These are phyloP conservation scores for Cicer arietinum DNA, from an alignment of 306 rosid genomes.

Conservation along the genomic window DNA sequence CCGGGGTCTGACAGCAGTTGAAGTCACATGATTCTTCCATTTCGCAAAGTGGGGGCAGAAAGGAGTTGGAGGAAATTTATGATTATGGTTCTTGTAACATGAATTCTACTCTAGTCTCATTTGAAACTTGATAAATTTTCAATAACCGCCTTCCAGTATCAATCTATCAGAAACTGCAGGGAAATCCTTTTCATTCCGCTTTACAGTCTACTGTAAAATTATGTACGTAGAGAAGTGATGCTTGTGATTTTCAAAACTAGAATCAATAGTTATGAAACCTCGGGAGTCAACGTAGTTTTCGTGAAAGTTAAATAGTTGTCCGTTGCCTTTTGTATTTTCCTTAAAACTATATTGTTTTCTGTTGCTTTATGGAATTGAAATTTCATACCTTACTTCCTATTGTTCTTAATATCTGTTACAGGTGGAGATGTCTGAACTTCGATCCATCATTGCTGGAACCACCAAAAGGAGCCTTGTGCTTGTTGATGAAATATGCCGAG, in stretches of 20 bases:
- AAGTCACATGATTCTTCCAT: too few species aligned
- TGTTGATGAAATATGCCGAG: constrained; percentile 95
- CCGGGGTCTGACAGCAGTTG: too few species aligned
- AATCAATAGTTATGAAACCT: constrained; percentile 7
- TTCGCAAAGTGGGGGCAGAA: too few species aligned
- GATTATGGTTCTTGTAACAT: neutral
- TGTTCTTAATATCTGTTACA: constrained; percentile 46
- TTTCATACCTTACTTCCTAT: constrained; percentile 27
- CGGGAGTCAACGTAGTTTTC: neutral
- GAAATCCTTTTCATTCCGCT: neutral
- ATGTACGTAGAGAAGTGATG: neutral
- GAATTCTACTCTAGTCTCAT: neutral
- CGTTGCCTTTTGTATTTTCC: constrained; percentile 2
- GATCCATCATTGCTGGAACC: constrained; percentile 73
- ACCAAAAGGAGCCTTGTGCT: constrained; percentile 88
- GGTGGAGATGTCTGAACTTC: constrained; percentile 98
- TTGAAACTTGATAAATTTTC: neutral
- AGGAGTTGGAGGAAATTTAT: neutral
- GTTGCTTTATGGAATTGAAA: constrained; percentile 29
- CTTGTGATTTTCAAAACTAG: neutral
- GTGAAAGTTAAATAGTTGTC: constrained; percentile 9
- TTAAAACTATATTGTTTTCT: constrained; percentile 9
- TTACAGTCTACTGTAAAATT: neutral
- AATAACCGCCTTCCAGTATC: neutral
- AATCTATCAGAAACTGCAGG: neutral